Percentiles rank a stretch among this genome's conserved stretches.
These are phyloP conservation scores for Cephaloascus fragrans DNA, from an alignment of 805 yeast species.

Conservation along the genomic window DNA sequence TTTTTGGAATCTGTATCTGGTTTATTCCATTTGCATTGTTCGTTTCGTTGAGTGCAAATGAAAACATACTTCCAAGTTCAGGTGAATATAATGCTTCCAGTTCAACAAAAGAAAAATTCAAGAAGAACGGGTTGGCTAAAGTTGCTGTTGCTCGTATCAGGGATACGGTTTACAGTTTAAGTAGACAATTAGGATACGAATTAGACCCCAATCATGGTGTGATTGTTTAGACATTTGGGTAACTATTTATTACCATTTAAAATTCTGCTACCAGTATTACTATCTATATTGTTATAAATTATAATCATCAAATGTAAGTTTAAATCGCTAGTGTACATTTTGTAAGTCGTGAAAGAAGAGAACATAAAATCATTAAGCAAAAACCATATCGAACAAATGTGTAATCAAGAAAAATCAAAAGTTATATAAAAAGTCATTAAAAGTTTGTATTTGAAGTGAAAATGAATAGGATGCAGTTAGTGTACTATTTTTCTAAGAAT, in stretches of 20 bases:
- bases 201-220: slow-evolving; percentile 47
- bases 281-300: no score
- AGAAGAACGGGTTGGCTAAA: slow-evolving; percentile 54
- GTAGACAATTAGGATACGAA: slow-evolving; percentile 57
- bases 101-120: slow-evolving; percentile 4
- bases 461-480: no score
- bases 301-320: no score
- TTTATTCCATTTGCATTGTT: slow-evolving; percentile 86
- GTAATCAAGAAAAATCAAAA: no score
- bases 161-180: slow-evolving; percentile 31
- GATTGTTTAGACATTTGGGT: slow-evolving; percentile 29
- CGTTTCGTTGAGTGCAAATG: slow-evolving; percentile 87
- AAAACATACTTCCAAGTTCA: slow-evolving; percentile 64
- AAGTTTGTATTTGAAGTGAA: no score
- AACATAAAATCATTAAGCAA: no score
- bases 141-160: slow-evolving; percentile 47
- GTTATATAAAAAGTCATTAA: no score
- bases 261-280: no score
- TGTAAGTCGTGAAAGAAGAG: no score
- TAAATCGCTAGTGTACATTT: no score
- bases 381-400: no score
- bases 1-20: slow-evolving; percentile 92
- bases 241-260: no score
- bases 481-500: slow-evolving; percentile 37
- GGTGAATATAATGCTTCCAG: slow-evolving; percentile 6